phyloP scores from a whole-genome alignment of 2,329 filamentous ascomycete genomes.

The Colletotrichum phormii region DNA sequence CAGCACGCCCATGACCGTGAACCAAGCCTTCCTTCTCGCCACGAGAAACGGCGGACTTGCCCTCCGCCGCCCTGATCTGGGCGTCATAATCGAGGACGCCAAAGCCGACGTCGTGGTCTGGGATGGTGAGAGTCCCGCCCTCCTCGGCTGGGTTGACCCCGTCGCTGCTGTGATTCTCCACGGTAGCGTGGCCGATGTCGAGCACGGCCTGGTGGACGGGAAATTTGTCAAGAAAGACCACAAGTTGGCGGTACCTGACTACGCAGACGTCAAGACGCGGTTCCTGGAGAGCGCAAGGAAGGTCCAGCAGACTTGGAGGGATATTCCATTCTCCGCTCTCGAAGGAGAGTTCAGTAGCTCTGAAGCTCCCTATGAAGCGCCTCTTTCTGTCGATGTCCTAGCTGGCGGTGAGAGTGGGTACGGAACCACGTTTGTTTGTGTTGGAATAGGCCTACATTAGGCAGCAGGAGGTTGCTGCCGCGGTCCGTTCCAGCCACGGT shows the following conservation, averaged over 20 bases:
- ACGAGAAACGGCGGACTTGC: slow-evolving; percentile 65
- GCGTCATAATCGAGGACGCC: slow-evolving; percentile 59
- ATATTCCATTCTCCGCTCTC: slow-evolving; percentile 43
- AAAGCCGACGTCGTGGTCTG: slow-evolving; percentile 67
- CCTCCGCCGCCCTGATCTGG: slow-evolving; percentile 62
- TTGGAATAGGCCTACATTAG: too few relatives aligned
- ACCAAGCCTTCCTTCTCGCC: slow-evolving; percentile 66
- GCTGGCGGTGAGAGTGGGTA: slow-evolving; percentile 16
- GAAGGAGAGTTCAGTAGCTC: slow-evolving; percentile 40
- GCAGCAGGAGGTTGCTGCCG: too few relatives aligned
- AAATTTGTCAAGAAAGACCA: slow-evolving; percentile 59
- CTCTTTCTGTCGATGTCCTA: slow-evolving; percentile 17
- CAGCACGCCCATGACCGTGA: slow-evolving; percentile 62
- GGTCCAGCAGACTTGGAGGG: slow-evolving; percentile 43
- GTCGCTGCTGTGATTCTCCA: slow-evolving; percentile 68
- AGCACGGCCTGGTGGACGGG: slow-evolving; percentile 62
- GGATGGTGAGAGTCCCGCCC: slow-evolving; percentile 58
- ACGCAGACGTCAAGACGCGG: slow-evolving; percentile 43
- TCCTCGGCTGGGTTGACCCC: slow-evolving; percentile 67
- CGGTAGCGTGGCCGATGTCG: slow-evolving; percentile 62
- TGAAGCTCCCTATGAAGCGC: slow-evolving; percentile 22
- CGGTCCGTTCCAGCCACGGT: too few relatives aligned
- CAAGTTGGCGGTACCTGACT: slow-evolving; percentile 46
- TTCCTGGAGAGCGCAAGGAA: slow-evolving; percentile 49
- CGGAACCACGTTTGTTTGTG: background rate